A percentile compares a stretch with the other conserved stretches of the same genome.
Conservation (phyloP, 257 asterid species). For the Jasminum sambac region DNA sequence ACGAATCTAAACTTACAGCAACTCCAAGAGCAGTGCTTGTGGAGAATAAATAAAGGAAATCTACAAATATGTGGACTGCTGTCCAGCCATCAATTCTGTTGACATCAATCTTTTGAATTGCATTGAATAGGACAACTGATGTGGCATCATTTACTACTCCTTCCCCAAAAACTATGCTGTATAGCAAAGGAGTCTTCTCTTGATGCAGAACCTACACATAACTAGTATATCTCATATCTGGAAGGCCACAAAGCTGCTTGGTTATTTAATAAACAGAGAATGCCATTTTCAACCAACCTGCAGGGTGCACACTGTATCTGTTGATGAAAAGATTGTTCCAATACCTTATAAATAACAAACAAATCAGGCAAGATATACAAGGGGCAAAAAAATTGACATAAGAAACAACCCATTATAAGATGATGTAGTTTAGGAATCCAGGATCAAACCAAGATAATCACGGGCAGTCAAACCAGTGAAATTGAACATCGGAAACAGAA, state of each 20-base stretch:
- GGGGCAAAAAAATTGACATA: constrained; percentile 1
- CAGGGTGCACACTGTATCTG: constrained; percentile 95
- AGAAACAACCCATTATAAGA: constrained; percentile 1
- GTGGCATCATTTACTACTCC: constrained; percentile 99
- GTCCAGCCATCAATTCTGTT: constrained; percentile 61
- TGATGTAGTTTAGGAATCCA: constrained; percentile 3
- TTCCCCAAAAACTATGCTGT: constrained; percentile 96
- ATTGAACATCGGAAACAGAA: constrained; percentile 62
- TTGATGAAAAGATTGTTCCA: constrained; percentile 87
- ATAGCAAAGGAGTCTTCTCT: constrained; percentile 90
- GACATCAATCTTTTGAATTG: constrained; percentile 84
- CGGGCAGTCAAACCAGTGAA: constrained; percentile 57
- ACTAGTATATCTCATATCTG: constrained; percentile 1
- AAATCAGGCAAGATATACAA: constrained; percentile 12
- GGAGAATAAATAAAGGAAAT: constrained; percentile 81
- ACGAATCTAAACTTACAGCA: constrained; percentile 49
- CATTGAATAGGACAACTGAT: constrained; percentile 89
- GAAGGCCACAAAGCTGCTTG: constrained; percentile 1
- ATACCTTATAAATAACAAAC: constrained; percentile 43
- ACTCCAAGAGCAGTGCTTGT: constrained; percentile 91
- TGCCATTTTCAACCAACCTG: constrained; percentile 51
- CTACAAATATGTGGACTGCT: constrained; percentile 48
- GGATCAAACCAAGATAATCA: constrained; percentile 76
- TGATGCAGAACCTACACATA: constrained; percentile 74
- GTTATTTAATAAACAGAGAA: constrained; percentile 15